Percentiles rank a stretch among this genome's conserved stretches.
Conservation (phyloP, 2,329 filamentous ascomycete genomes). For the Shiraia sp. region DNA sequence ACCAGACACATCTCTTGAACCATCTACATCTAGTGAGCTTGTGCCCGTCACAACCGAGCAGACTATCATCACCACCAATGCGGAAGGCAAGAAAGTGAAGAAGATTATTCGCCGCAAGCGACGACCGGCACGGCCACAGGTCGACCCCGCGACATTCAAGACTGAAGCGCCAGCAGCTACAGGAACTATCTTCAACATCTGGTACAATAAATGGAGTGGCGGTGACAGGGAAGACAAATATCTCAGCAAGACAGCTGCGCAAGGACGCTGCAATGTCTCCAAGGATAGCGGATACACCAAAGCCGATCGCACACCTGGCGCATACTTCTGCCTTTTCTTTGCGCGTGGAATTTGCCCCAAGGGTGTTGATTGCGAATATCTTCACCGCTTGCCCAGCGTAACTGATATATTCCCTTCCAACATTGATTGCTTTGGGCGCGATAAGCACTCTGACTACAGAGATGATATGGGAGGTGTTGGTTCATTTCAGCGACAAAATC, state of each 20-base stretch:
- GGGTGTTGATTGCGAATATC: slow-evolving; percentile 90
- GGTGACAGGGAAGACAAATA: slow-evolving; percentile 94
- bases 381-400: slow-evolving; percentile 83
- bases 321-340: slow-evolving; percentile 92
- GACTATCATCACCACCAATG: slow-evolving; percentile 41
- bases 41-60: slow-evolving; percentile 31
- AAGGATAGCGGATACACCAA: slow-evolving; percentile 61
- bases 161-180: slow-evolving; percentile 88
- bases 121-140: slow-evolving; percentile 84
- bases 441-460: slow-evolving; percentile 90
- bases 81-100: slow-evolving; percentile 71
- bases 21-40: slow-evolving; percentile 27
- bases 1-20: slow-evolving; percentile 15
- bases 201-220: slow-evolving; percentile 98
- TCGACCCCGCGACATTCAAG: slow-evolving; percentile 81
- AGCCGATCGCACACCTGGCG: slow-evolving; percentile 59
- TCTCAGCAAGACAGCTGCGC: slow-evolving; percentile 78
- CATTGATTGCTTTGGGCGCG: slow-evolving; percentile 90
- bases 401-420: slow-evolving; percentile 93
- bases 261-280: slow-evolving; percentile 83
- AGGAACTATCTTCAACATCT: slow-evolving; percentile 95
- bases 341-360: slow-evolving; percentile 80
- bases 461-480: slow-evolving; percentile 99
- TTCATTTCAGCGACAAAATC: slow-evolving; percentile 89
- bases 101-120: slow-evolving; percentile 92